A percentile compares a stretch with the other conserved stretches of the same genome.
Conservation (phyloP, 208 protist genomes). For the Kentomonas sorsogonicus region DNA sequence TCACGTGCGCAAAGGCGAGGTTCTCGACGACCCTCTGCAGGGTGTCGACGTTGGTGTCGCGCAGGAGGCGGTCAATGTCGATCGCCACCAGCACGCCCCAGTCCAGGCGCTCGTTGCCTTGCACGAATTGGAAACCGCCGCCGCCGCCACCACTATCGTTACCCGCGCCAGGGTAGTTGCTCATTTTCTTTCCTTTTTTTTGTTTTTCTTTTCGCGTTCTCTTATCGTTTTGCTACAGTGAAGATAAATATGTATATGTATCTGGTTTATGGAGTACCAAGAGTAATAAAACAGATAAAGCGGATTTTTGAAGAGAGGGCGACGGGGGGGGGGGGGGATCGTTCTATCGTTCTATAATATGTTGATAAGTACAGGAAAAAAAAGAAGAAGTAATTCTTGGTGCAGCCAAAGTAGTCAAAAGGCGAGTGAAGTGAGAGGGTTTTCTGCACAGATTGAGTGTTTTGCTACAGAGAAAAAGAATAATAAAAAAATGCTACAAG, state of each 20-base stretch:
- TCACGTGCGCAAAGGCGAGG: conserved; percentile 80
- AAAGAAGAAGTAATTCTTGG: too few species aligned
- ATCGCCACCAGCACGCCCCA: conserved; percentile 87
- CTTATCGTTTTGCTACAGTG: not conserved
- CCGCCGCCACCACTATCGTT: too few species aligned
- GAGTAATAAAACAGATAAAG: conserved; percentile 1
- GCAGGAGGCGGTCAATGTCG: conserved; percentile 70
- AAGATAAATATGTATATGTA: not conserved
- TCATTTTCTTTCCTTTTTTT: not conserved
- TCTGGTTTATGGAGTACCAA: not conserved
- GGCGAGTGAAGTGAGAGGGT: too few species aligned
- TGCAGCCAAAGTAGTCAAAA: too few species aligned
- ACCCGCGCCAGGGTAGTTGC: not conserved
- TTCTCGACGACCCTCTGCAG: conserved; percentile 87
- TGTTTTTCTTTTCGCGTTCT: not conserved
- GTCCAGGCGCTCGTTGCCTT: conserved; percentile 83
- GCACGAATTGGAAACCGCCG: conserved; percentile 64
- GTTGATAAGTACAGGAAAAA: too few species aligned
- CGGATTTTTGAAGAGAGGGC: not conserved
- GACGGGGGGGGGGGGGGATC: too few species aligned
- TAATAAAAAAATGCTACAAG: too few species aligned
- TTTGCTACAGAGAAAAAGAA: too few species aligned
- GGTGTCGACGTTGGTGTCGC: conserved; percentile 80
- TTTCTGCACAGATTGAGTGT: too few species aligned
- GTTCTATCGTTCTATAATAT: too few species aligned